Evolutionary conservation across 208 protist genomes (phyloP).

Genomic region (Kentomonas sorsogonicus): DNA sequence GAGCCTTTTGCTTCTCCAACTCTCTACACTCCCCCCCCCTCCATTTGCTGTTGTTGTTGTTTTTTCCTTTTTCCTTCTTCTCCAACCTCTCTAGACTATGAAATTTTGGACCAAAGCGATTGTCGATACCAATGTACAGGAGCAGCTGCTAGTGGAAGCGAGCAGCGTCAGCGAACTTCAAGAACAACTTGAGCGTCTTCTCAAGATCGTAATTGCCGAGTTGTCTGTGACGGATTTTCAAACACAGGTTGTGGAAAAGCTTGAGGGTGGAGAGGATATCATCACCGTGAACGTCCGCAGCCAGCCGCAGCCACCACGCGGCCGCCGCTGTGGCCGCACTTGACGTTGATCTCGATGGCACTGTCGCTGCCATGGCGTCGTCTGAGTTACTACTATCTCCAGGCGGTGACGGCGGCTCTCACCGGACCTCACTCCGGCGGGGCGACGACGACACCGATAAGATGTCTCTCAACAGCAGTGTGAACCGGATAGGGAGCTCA

Average conservation of each 20-base stretch:
- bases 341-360: no score
- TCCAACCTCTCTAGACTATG: constrained; percentile 26
- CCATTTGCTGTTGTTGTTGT: constrained; percentile 15
- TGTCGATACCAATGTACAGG: constrained; percentile 39
- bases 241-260: constrained; percentile 47
- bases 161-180: constrained; percentile 23
- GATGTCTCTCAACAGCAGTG: no score
- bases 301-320: neutral
- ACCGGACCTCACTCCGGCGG: no score
- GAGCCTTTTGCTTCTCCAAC: neutral
- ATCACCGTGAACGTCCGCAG: constrained; percentile 24
- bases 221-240: constrained; percentile 55
- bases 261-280: constrained; percentile 38
- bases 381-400: no score
- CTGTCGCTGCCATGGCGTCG: no score
- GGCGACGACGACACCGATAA: no score
- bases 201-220: constrained; percentile 25
- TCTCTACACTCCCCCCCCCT: constrained; percentile 1
- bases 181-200: constrained; percentile 23
- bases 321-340: no score
- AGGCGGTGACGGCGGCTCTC: no score
- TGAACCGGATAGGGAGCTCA: no score
- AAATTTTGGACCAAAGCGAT: constrained; percentile 70
- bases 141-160: constrained; percentile 56
- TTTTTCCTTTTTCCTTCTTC: constrained; percentile 8